Evolutionary conservation across 2,329 filamentous ascomycete species (phyloP).

Genomic region (Aplosporella prunicola): DNA sequence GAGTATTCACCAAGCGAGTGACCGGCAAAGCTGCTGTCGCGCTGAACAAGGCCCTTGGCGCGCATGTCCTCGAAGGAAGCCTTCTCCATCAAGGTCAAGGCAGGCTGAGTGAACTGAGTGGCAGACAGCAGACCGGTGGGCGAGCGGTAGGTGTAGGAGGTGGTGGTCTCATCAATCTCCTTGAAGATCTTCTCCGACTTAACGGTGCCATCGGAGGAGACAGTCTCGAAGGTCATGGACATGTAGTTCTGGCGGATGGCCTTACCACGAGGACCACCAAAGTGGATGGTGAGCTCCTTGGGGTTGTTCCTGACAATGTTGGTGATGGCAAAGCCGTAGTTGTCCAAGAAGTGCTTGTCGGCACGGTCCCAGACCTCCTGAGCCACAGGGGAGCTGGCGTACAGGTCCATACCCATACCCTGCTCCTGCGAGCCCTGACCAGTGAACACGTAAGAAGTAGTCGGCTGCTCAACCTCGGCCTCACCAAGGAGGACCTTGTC

Average conservation of each 20-base stretch:
- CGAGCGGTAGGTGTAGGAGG: conserved; percentile 93
- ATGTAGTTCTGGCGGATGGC: conserved; percentile 98
- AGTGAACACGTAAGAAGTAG: conserved; percentile 95
- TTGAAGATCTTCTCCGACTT: conserved; percentile 99
- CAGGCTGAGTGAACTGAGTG: conserved; percentile 97
- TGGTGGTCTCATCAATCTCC: conserved; percentile 84
- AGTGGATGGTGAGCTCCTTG: conserved; percentile 96
- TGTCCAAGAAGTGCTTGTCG: conserved; percentile 96
- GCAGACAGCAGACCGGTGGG: conserved; percentile 90
- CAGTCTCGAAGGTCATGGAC: conserved; percentile 99
- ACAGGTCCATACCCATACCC: conserved; percentile 99
- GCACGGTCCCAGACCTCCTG: conserved; percentile 88
- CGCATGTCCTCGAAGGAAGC: conserved; percentile 99
- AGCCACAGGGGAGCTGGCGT: conserved; percentile 84
- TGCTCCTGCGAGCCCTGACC: conserved; percentile 98
- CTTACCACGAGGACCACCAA: conserved; percentile 92
- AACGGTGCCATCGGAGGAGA: conserved; percentile 79
- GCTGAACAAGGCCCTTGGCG: conserved; percentile 87
- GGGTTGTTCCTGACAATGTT: conserved; percentile 99
- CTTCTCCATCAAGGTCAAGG: conserved; percentile 98
- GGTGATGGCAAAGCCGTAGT: conserved; percentile 93
- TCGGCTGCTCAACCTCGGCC: conserved; percentile 94
- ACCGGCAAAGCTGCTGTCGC: conserved; percentile 94
- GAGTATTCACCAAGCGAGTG: conserved; percentile 98
- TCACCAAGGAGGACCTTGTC: conserved; percentile 94